Percentiles rank a stretch among this genome's conserved stretches.
phyloP scores from a whole-genome alignment of 495 filamentous ascomycete species.

The Parachaetomium inaequale region DNA sequence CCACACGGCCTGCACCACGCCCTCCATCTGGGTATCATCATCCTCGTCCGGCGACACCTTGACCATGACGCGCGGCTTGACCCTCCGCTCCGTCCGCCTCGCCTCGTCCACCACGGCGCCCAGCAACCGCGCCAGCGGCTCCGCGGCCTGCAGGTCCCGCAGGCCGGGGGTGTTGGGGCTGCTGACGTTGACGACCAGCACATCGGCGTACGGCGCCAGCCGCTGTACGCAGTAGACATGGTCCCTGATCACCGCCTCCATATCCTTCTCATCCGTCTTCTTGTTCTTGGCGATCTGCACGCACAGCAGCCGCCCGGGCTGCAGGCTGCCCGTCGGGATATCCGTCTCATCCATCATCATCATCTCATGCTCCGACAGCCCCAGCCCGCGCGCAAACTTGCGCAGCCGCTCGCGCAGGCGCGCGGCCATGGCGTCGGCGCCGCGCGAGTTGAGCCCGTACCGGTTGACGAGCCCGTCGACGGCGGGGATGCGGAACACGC shows the following conservation, averaged over 20 bases:
- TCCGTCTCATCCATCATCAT: constrained; percentile 64
- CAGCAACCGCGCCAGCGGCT: constrained; percentile 75
- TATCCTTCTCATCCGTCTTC: constrained; percentile 74
- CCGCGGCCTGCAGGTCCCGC: constrained; percentile 74
- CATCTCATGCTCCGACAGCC: constrained; percentile 66
- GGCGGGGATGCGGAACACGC: constrained; percentile 79
- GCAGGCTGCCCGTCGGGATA: constrained; percentile 67
- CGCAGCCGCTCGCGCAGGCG: constrained; percentile 73
- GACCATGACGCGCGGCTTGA: constrained; percentile 85
- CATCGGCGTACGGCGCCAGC: constrained; percentile 82
- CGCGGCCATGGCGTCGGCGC: constrained; percentile 80
- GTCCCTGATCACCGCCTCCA: constrained; percentile 76
- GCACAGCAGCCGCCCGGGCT: constrained; percentile 68
- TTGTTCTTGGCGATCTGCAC: constrained; percentile 99
- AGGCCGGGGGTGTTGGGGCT: constrained; percentile 94
- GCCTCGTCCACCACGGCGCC: constrained; percentile 78
- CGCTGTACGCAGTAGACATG: constrained; percentile 82
- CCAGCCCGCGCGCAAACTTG: constrained; percentile 65
- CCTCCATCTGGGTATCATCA: constrained; percentile 70
- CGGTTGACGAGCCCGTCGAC: constrained; percentile 89
- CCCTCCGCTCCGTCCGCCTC: constrained; percentile 58
- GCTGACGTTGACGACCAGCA: constrained; percentile 94
- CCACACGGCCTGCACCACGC: constrained; percentile 84
- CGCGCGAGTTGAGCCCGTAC: constrained; percentile 89
- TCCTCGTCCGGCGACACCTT: constrained; percentile 97